These are phyloP conservation scores for Fusarium burgessii DNA, from an alignment of 2,329 filamentous ascomycete genomes.

Conservation along the genomic window DNA sequence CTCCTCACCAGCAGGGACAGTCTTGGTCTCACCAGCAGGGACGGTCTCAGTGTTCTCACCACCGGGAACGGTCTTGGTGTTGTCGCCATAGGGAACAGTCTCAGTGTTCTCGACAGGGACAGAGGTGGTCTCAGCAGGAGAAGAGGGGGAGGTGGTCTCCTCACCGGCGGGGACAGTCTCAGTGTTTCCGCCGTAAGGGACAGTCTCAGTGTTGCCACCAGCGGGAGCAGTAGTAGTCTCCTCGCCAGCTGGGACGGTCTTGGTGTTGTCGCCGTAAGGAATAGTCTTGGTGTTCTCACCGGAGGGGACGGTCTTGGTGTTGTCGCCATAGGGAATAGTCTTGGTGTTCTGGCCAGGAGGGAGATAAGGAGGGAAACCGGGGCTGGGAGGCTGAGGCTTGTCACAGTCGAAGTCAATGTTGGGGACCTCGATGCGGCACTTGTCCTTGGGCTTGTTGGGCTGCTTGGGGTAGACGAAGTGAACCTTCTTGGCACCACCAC, in stretches of 20 bases:
- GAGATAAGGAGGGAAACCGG: neutral
- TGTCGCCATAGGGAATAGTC: slow-evolving; percentile 6
- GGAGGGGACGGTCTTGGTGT: slow-evolving; percentile 47
- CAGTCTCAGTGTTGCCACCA: no score
- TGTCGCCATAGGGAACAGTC: slow-evolving; percentile 24
- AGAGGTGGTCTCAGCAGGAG: slow-evolving; percentile 60
- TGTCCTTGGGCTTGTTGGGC: slow-evolving; percentile 61
- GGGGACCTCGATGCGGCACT: slow-evolving; percentile 80
- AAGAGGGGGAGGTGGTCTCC: no score
- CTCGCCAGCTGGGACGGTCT: slow-evolving; percentile 58
- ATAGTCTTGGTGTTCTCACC: slow-evolving; percentile 55
- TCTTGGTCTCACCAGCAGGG: slow-evolving; percentile 18
- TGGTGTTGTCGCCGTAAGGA: slow-evolving; percentile 30
- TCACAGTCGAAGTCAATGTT: slow-evolving; percentile 80
- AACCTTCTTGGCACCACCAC: slow-evolving; percentile 88
- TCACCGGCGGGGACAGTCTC: no score
- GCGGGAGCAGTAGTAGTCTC: slow-evolving; percentile 61
- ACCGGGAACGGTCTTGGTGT: slow-evolving; percentile 50
- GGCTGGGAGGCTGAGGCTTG: slow-evolving; percentile 46
- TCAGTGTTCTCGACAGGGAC: slow-evolving; percentile 28
- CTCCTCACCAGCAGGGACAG: slow-evolving; percentile 58
- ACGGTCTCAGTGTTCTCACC: slow-evolving; percentile 54
- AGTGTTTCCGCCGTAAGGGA: no score
- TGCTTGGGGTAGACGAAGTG: slow-evolving; percentile 75
- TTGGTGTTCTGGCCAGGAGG: slow-evolving; percentile 26